Evolutionary conservation across 2,329 filamentous ascomycete genomes (phyloP).

Genomic region (Chrysosporium queenslandicum): DNA sequence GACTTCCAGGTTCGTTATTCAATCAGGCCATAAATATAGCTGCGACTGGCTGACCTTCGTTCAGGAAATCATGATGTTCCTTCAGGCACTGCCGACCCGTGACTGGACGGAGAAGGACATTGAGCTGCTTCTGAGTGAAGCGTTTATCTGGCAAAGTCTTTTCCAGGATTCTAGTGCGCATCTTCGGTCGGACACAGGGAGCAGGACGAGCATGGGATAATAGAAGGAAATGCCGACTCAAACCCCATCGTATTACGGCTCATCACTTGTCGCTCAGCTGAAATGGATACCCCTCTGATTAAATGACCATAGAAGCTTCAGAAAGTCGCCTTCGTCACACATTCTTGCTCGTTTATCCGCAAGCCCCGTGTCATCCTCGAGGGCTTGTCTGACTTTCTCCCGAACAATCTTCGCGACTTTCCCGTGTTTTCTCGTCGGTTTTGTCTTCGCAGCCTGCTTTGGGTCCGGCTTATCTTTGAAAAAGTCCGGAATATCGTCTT

Average conservation of each 20-base stretch:
- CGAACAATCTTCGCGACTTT: conserved; percentile 73
- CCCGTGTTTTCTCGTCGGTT: conserved; percentile 59
- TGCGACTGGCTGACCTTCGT: conserved; percentile 2
- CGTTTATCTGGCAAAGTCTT: conserved; percentile 96
- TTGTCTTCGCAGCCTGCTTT: conserved; percentile 40
- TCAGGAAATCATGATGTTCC: conserved; percentile 99
- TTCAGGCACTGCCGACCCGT: conserved; percentile 85
- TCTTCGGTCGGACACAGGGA: conserved; percentile 41
- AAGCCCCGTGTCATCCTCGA: conserved; percentile 69
- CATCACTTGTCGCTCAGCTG: conserved; percentile 53
- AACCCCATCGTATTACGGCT: conserved; percentile 53
- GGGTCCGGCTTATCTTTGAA: conserved; percentile 55
- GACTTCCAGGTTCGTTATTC: conserved; percentile 57
- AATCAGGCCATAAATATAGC: neutral
- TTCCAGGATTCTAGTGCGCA: conserved; percentile 93
- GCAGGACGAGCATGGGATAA: conserved; percentile 33
- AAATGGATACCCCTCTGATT: conserved; percentile 93
- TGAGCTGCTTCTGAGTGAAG: conserved; percentile 86
- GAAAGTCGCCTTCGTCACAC: conserved; percentile 87
- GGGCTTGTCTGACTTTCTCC: conserved; percentile 73
- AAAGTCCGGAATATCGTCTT: conserved; percentile 64
- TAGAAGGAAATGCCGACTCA: conserved; percentile 38
- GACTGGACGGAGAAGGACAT: conserved; percentile 98
- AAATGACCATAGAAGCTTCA: conserved; percentile 71
- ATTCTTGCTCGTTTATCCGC: conserved; percentile 72